Percentiles rank a stretch among this genome's conserved stretches.
Conservation (phyloP, 129 eudicot species). For the Centrapalus pauciflorus region DNA sequence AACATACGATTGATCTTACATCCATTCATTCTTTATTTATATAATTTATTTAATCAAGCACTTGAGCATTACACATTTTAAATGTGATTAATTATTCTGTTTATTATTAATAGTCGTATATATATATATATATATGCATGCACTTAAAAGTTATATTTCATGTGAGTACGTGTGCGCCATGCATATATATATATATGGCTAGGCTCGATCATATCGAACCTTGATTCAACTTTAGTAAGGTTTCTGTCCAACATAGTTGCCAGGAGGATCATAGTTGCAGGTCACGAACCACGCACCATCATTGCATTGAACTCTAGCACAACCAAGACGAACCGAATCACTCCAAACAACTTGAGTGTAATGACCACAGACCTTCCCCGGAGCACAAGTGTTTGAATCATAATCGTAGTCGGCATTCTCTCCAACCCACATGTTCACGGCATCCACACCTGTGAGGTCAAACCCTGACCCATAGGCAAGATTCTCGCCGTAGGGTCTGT, state of each 20-base stretch:
- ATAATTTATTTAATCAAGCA: too few relatives aligned
- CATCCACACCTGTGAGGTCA: not conserved
- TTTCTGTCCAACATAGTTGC: slow-evolving; percentile 22
- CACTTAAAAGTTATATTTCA: too few relatives aligned
- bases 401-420: slow-evolving; percentile 13
- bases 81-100: too few relatives aligned
- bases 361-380: slow-evolving; percentile 34
- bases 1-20: too few relatives aligned
- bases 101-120: too few relatives aligned
- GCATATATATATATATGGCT: too few relatives aligned
- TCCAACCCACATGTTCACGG: not conserved
- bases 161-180: too few relatives aligned
- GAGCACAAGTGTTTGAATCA: slow-evolving; percentile 30
- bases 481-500: not conserved
- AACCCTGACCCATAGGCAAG: not conserved
- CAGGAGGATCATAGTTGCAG: slow-evolving; percentile 40
- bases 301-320: slow-evolving; percentile 42
- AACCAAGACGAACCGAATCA: slow-evolving; percentile 35
- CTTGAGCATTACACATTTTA: too few relatives aligned
- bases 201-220: too few relatives aligned
- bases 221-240: too few relatives aligned
- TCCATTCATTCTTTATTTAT: too few relatives aligned
- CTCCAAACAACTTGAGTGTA: slow-evolving; percentile 61
- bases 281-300: slow-evolving; percentile 28
- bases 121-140: too few relatives aligned